A percentile compares a stretch with the other conserved stretches of the same genome.
phyloP scores from a whole-genome alignment of 116 monocot genomes.

The Phalaenopsis hybrid region DNA sequence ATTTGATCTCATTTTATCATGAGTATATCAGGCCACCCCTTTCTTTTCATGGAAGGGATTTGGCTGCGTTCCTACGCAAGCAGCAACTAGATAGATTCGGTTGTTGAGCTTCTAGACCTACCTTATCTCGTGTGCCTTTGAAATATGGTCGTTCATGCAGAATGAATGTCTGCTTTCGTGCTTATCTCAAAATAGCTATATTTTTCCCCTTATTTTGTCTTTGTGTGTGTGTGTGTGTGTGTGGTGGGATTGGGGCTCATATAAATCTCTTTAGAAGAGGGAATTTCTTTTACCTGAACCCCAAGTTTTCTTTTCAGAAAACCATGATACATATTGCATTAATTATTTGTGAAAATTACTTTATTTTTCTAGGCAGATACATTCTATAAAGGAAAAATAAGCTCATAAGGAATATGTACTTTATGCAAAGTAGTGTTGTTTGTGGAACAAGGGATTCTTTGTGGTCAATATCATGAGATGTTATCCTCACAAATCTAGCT shows the following conservation, averaged over 20 bases:
- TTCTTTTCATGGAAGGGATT: neutral
- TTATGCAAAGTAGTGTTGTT: neutral
- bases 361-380: neutral
- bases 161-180: neutral
- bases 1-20: neutral
- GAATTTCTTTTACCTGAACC: neutral
- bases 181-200: neutral
- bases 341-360: neutral
- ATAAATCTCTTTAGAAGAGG: slow-evolving; percentile 1
- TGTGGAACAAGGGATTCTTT: slow-evolving; percentile 7
- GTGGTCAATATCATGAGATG: slow-evolving; percentile 3
- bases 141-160: neutral
- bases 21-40: neutral
- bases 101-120: neutral
- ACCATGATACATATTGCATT: neutral
- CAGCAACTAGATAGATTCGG: neutral
- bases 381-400: neutral
- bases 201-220: neutral
- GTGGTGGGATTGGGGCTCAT: neutral
- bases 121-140: neutral
- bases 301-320: neutral
- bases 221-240: neutral
- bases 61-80: neutral
- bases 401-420: neutral
- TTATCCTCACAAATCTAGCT: neutral